Percentiles rank a stretch among this genome's conserved stretches.
phyloP scores from a whole-genome alignment of 2,329 filamentous ascomycete species.

The Beauveria sp. region DNA sequence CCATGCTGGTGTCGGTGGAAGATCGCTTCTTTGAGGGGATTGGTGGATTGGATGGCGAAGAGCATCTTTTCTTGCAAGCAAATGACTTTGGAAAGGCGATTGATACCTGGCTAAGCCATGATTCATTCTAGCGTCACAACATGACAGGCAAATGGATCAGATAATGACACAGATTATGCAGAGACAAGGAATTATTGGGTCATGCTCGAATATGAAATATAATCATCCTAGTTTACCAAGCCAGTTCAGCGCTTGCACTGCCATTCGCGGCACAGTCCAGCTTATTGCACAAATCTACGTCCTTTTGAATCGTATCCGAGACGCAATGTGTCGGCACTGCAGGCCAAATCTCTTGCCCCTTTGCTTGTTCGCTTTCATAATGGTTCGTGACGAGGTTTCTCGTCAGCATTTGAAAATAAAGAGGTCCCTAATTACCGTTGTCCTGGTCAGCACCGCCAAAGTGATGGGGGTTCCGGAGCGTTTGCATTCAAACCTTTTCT shows the following conservation, averaged over 20 bases:
- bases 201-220: too few species aligned
- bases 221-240: not conserved
- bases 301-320: conserved; percentile 18
- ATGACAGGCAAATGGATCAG: not conserved
- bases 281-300: conserved; percentile 20
- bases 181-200: too few species aligned
- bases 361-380: conserved; percentile 18
- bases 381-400: conserved; percentile 22
- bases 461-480: too few species aligned
- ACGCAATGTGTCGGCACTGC: conserved; percentile 15
- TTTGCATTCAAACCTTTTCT: conserved; percentile 27
- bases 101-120: conserved; percentile 25
- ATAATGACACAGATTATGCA: not conserved
- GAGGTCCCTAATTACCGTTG: conserved; percentile 29
- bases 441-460: not conserved
- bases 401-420: conserved; percentile 32
- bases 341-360: conserved; percentile 25
- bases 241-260: conserved; percentile 13
- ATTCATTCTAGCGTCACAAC: conserved; percentile 3
- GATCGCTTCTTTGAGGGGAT: conserved; percentile 18
- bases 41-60: conserved; percentile 16
- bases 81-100: conserved; percentile 29
- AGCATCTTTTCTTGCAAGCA: conserved; percentile 25
- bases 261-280: conserved; percentile 16
- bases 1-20: conserved; percentile 12